Base-by-base conservation (phyloP, 140 eudicot species). In the Ambrosia hybrid region DNA sequence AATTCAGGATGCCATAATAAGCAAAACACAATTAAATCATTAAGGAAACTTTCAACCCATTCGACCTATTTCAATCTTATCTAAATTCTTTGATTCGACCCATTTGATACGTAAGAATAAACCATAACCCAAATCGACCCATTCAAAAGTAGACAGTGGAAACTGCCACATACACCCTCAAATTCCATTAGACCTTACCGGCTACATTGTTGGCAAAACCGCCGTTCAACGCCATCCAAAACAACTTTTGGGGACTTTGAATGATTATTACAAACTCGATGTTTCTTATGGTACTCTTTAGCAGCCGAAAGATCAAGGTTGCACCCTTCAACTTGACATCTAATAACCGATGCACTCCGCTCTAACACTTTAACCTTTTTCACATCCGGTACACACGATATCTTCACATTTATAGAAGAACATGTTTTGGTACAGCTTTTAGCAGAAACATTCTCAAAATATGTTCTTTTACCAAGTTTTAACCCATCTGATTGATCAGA, bases 131-230 rank as follows among this genome's bases (percentile, higher is more conserved):
- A 48, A 67, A 17, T 2, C 34, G 30, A 49, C 45, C 13, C 39
- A 4, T 11, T 12, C 49, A 52, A 3, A 14, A n/a, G 5, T 51
- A 68, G 34, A 49, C 3, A 46, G 45, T 21, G 30, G 30, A 21
- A 21, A 21, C 30, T 21, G 30, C 10, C 13, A 73, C 45, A 68
- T 58, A 6, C 26, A 17, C 7, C 12, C 33, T 12, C 13, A 53
- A 69, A 38, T 33, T 38, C 16, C 9, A 51, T 17, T 53, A 37
- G 6, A 39, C 45, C 77, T 65, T 82, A 92, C 98, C 98, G 78
- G 87, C 98, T 92, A 80, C 98, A 92, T 80, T 92, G 98, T 79
- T 92, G 98, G 78, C 98, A 92, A 80, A 92, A 92, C 67, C 98
- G 86, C n/a, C 96, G 95, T 57, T 89, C 96, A 33, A 77, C 70